A percentile compares a stretch with the other conserved stretches of the same genome.
phyloP scores from a whole-genome alignment of 768 basidiomycete genomes.

The Suillus subalutaceus region DNA sequence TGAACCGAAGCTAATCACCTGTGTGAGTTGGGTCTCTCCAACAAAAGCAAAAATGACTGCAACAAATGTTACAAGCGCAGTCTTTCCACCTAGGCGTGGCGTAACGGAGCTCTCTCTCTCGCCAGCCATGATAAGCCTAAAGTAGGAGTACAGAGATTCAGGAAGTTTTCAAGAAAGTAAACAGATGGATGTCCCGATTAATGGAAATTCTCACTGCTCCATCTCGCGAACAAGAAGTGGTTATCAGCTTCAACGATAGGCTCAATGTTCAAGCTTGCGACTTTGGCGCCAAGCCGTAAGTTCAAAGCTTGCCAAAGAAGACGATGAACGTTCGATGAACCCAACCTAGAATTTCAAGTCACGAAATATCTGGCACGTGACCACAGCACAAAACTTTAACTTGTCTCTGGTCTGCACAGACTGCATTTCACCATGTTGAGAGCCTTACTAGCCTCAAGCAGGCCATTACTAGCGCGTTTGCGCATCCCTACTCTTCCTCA shows the following conservation, averaged over 20 bases:
- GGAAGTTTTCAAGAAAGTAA: background rate
- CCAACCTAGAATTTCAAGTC: background rate
- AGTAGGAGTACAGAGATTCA: background rate
- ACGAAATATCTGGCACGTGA: conserved; percentile 10
- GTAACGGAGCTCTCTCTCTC: background rate
- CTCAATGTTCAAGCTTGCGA: background rate
- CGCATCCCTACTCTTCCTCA: conserved; percentile 41
- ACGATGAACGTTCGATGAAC: no score
- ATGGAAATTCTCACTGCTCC: background rate
- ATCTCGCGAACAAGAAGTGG: conserved; percentile 1
- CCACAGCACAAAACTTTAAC: conserved; percentile 1
- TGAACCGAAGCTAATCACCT: conserved; percentile 48
- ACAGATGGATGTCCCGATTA: background rate
- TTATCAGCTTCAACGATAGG: background rate
- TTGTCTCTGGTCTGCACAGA: conserved; percentile 6
- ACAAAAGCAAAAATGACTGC: conserved; percentile 73
- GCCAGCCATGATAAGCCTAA: conserved; percentile 10
- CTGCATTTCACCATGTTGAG: conserved; percentile 58
- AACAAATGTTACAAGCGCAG: conserved; percentile 59
- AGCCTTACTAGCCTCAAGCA: conserved; percentile 61
- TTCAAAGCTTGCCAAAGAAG: background rate
- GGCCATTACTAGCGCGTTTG: conserved; percentile 61
- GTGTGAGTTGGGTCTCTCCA: conserved; percentile 72
- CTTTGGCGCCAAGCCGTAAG: background rate
- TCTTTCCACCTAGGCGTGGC: conserved; percentile 46